A percentile compares a stretch with the other conserved stretches of the same genome.
These are phyloP conservation scores for Stachybotrys chartarum DNA, from an alignment of 2,329 filamentous ascomycete genomes.

Conservation along the genomic window DNA sequence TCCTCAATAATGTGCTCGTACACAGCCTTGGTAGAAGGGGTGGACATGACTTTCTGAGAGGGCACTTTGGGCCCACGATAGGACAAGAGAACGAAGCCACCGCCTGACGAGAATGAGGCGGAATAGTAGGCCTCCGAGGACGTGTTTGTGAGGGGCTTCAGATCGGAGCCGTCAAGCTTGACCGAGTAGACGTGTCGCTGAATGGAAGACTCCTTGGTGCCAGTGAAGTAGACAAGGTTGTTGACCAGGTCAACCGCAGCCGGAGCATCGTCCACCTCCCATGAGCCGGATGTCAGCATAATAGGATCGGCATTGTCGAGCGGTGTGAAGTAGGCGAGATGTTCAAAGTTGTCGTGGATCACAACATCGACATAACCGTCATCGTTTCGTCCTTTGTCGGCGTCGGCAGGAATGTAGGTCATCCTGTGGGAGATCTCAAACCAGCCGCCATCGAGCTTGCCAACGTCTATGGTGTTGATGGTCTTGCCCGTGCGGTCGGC, in stretches of 20 bases:
- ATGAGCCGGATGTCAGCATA: conserved; percentile 79
- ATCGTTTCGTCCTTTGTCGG: conserved; percentile 62
- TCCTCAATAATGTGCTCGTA: conserved; percentile 71
- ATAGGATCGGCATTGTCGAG: conserved; percentile 75
- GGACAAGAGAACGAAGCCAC: conserved; percentile 75
- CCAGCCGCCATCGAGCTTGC: conserved; percentile 89
- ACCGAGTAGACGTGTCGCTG: conserved; percentile 91
- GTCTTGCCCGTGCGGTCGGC: conserved; percentile 63
- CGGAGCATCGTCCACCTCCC: conserved; percentile 86
- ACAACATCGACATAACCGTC: conserved; percentile 93
- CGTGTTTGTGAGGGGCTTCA: conserved; percentile 68
- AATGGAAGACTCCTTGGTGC: conserved; percentile 79
- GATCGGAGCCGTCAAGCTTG: conserved; percentile 68
- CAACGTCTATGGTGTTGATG: conserved; percentile 72
- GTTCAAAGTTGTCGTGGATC: conserved; percentile 79
- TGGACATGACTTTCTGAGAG: conserved; percentile 85
- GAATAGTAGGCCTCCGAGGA: conserved; percentile 69
- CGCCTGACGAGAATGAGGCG: conserved; percentile 75
- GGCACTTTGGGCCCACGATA: conserved; percentile 82
- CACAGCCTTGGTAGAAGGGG: conserved; percentile 56
- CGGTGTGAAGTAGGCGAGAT: conserved; percentile 88
- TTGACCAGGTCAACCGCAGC: conserved; percentile 77
- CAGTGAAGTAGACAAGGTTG: conserved; percentile 86
- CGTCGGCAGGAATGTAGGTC: conserved; percentile 77
- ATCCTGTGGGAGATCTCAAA: conserved; percentile 89